phyloP scores from a whole-genome alignment of 495 filamentous ascomycete species.

The Hypoxylon cercidicola region DNA sequence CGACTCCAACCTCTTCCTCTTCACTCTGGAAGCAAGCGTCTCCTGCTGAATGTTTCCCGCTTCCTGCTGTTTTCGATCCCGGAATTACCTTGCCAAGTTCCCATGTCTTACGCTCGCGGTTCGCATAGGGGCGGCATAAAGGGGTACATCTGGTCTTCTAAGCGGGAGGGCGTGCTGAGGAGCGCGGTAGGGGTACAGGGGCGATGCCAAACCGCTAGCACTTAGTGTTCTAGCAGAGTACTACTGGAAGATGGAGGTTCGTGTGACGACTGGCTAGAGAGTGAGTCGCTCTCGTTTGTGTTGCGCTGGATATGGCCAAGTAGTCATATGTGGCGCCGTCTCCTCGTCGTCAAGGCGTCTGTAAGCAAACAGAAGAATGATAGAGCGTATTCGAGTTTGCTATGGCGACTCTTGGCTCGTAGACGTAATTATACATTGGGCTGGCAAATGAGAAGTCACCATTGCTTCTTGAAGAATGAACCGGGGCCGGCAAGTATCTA shows the following conservation, averaged over 20 bases:
- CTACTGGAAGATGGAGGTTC: constrained; percentile 15
- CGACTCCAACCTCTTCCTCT: neutral
- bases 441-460: constrained; percentile 1
- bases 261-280: constrained; percentile 16
- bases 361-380: constrained; percentile 30
- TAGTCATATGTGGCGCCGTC: constrained; percentile 1
- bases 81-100: constrained; percentile 2
- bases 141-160: constrained; percentile 7
- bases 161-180: constrained; percentile 5
- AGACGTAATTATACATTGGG: neutral
- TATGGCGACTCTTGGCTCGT: constrained; percentile 3
- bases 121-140: constrained; percentile 26
- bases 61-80: constrained; percentile 16
- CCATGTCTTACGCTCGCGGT: constrained; percentile 13
- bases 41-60: neutral
- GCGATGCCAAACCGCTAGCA: constrained; percentile 14
- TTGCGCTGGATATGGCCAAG: constrained; percentile 10
- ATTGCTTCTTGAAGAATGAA: neutral
- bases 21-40: neutral
- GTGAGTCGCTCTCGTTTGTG: constrained; percentile 25
- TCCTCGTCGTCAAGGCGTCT: constrained; percentile 5
- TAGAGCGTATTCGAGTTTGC: no score
- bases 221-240: constrained; percentile 17
- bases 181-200: constrained; percentile 14
- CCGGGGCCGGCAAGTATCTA: neutral